Base-by-base conservation (phyloP, 257 asterid species). In the Petunia axillaris region DNA sequence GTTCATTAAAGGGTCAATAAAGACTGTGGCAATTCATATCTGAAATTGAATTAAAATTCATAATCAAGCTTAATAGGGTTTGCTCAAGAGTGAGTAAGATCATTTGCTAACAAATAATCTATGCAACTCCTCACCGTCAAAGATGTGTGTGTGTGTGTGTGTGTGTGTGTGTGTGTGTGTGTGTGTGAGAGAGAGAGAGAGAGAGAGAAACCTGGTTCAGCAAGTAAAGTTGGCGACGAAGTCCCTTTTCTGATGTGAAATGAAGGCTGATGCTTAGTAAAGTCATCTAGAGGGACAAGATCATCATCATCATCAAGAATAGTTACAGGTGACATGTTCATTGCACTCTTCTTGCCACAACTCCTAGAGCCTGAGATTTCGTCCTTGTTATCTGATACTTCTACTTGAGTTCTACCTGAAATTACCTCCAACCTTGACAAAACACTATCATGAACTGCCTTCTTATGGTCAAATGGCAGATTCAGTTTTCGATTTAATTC, bases 251-350 rank as follows among this genome's bases (percentile, higher is more conserved):
- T 87, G 66, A 82, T 83, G 59, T 73, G 85, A 75, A 85, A 48
- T 38, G 88, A 64, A 43, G 89, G 65, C 80, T 84, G 83, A 66
- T 70, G 64, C 46, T 83, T 83, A 68, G 64, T 84, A 13, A 58
- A 71, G 65, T 87, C 85, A 58, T 83, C 94, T 79, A 83, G 87
- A 85, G 80, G 70, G 82, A 92, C 77, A 44, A 87, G 88, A 77
- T 89, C 94, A 79, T 91, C 94, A 65, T 65, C 73, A 2, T 46
- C 71, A 67, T 58, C 80, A 76, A 62, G 39, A 52, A 78, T 46
- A 79, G 83, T 62, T 76, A 84, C 70, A 52, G 80, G 77, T 77
- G 66, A 66, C 38, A 70, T 76, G 77, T 70, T 59, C 40, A 70
- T 16, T 70, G 77, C 85, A 82, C 59, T 78, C 79, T 57, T 43